phyloP scores from a whole-genome alignment of 257 asterid genomes.

The Rauvolfia tetraphylla region DNA sequence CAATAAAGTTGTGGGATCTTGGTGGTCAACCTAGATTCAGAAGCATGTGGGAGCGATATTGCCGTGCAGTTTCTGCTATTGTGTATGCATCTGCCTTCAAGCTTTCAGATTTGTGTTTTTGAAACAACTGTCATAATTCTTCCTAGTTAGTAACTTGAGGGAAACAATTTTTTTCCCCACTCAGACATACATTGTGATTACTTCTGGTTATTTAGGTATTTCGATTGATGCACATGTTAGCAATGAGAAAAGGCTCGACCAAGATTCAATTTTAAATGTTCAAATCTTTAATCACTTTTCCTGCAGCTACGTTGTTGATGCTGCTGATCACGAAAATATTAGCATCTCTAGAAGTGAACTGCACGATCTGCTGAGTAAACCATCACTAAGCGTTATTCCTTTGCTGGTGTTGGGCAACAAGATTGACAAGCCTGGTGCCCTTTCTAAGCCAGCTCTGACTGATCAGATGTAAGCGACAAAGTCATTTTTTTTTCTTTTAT shows the following conservation, averaged over 20 bases:
- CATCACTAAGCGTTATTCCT: slow-evolving; percentile 86
- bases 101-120: not conserved
- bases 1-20: slow-evolving; percentile 98
- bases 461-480: slow-evolving; percentile 69
- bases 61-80: slow-evolving; percentile 98
- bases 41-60: slow-evolving; percentile 97
- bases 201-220: not conserved
- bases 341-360: slow-evolving; percentile 76
- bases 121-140: not conserved
- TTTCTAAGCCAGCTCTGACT: slow-evolving; percentile 76
- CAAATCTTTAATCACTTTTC: slow-evolving; percentile 13
- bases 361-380: slow-evolving; percentile 86
- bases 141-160: not conserved
- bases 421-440: slow-evolving; percentile 74
- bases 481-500: not conserved
- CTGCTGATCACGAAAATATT: slow-evolving; percentile 87
- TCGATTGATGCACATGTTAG: not conserved
- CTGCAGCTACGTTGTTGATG: slow-evolving; percentile 93
- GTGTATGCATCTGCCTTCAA: slow-evolving; percentile 51
- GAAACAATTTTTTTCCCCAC: not conserved
- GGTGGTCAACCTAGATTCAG: slow-evolving; percentile 99
- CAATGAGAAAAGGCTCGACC: slow-evolving; percentile 7
- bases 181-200: not conserved
- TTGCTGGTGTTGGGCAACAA: slow-evolving; percentile 91
- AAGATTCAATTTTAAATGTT: slow-evolving; percentile 6